These are phyloP conservation scores for Capronia epimyces DNA, from an alignment of 2,329 filamentous ascomycete species.

Conservation along the genomic window DNA sequence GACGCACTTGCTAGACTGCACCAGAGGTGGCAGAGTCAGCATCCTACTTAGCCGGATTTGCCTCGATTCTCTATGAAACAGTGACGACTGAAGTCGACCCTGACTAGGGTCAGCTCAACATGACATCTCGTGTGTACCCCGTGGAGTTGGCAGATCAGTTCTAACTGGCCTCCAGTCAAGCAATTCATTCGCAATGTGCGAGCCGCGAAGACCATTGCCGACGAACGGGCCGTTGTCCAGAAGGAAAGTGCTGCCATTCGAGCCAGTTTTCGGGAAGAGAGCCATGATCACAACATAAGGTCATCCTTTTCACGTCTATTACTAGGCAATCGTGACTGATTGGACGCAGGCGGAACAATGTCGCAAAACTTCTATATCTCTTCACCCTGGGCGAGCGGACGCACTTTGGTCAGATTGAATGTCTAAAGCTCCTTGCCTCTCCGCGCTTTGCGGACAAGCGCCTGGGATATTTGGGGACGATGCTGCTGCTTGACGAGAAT, in stretches of 20 bases:
- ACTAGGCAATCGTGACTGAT: not conserved
- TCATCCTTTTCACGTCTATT: constrained; percentile 43
- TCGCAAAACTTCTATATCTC: constrained; percentile 94
- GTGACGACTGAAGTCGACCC: constrained; percentile 16
- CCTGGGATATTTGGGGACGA: constrained; percentile 90
- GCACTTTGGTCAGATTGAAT: constrained; percentile 99
- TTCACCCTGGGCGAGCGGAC: constrained; percentile 96
- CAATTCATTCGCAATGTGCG: constrained; percentile 99
- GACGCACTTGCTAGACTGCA: not conserved
- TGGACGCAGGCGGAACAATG: constrained; percentile 80
- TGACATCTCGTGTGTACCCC: constrained; percentile 24
- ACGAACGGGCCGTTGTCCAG: constrained; percentile 95
- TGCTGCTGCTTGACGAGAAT: constrained; percentile 93
- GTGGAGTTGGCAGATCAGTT: not conserved
- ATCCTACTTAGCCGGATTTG: not conserved
- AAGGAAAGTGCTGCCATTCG: constrained; percentile 98
- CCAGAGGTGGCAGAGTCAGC: not conserved
- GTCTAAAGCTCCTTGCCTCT: constrained; percentile 91
- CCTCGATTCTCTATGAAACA: constrained; percentile 26
- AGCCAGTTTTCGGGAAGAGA: constrained; percentile 96
- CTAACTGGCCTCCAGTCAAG: constrained; percentile 64
- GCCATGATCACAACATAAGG: constrained; percentile 84
- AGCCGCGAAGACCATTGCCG: constrained; percentile 96
- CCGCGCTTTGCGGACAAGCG: constrained; percentile 97
- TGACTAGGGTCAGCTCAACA: constrained; percentile 21